A percentile compares a stretch with the other conserved stretches of the same genome.
phyloP scores from a whole-genome alignment of 352 stramenopile genomes.

The Globisporangium nunn region DNA sequence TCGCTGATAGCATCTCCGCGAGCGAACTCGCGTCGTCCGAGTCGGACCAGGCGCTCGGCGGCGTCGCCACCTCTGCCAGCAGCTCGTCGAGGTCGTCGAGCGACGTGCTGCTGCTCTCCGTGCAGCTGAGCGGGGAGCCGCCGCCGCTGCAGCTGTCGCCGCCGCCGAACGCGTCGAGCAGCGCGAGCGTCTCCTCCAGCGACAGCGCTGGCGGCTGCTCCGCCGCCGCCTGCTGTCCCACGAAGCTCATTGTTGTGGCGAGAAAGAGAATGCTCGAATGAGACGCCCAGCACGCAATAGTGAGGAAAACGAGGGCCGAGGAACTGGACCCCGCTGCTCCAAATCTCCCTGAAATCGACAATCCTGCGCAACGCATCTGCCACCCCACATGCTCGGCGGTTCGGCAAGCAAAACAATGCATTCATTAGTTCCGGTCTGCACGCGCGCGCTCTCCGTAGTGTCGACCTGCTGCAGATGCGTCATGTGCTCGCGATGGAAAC shows the following conservation, averaged over 20 bases:
- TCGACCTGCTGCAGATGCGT: too few relatives aligned
- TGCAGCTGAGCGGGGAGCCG: not conserved
- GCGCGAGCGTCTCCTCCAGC: slow-evolving; percentile 15
- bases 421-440: too few relatives aligned
- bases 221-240: slow-evolving; percentile 4
- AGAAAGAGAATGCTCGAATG: too few relatives aligned
- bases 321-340: too few relatives aligned
- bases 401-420: too few relatives aligned
- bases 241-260: slow-evolving; percentile 3
- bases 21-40: not conserved
- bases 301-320: not conserved
- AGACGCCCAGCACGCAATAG: not conserved
- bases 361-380: too few relatives aligned
- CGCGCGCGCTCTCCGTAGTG: too few relatives aligned
- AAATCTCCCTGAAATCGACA: too few relatives aligned
- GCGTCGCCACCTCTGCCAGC: not conserved
- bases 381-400: too few relatives aligned
- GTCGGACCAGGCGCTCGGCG: slow-evolving; percentile 2
- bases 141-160: not conserved
- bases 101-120: not conserved
- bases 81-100: slow-evolving; percentile 1
- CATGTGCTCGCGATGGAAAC: slow-evolving; percentile 5
- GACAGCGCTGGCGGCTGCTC: slow-evolving; percentile 4
- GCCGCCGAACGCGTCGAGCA: slow-evolving; percentile 12
- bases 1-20: too few relatives aligned